Evolutionary conservation across 1,139 yeast species (phyloP).

Genomic region (Geotrichum australiense): DNA sequence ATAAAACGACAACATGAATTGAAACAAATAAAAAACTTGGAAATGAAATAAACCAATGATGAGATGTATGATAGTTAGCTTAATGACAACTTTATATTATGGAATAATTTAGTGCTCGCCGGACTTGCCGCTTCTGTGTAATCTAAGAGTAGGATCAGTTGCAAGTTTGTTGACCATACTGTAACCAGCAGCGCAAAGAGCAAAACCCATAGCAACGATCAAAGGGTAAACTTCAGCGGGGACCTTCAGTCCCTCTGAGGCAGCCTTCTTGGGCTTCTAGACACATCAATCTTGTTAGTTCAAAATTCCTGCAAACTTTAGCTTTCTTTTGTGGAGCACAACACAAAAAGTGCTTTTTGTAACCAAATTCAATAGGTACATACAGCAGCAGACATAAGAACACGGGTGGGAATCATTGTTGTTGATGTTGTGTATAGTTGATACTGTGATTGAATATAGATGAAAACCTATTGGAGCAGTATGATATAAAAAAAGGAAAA

Average conservation of each 20-base stretch:
- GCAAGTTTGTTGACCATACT: constrained; percentile 25
- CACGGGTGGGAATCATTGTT: constrained; percentile 14
- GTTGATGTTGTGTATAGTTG: neutral
- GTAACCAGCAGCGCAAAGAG: constrained; percentile 26
- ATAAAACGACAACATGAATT: too few relatives aligned
- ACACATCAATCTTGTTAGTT: neutral
- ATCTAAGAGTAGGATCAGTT: constrained; percentile 26
- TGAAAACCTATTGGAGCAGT: neutral
- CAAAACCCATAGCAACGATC: constrained; percentile 30
- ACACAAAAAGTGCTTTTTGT: too few relatives aligned
- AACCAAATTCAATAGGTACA: constrained; percentile 1
- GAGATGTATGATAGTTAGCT: too few relatives aligned
- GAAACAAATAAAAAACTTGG: too few relatives aligned
- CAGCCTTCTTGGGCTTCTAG: constrained; percentile 12
- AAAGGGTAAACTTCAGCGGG: constrained; percentile 32
- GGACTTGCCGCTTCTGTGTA: constrained; percentile 26
- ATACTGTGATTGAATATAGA: neutral
- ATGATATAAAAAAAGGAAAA: neutral
- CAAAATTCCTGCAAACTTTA: neutral
- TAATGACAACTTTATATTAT: too few relatives aligned
- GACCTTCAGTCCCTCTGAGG: constrained; percentile 16
- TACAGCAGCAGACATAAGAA: constrained; percentile 16
- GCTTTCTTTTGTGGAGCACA: neutral
- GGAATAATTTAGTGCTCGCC: constrained; percentile 11
- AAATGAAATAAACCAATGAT: too few relatives aligned